A percentile compares a stretch with the other conserved stretches of the same genome.
Evolutionary conservation across 1,139 yeast species (phyloP).

Genomic region (Diutina neorugosa): DNA sequence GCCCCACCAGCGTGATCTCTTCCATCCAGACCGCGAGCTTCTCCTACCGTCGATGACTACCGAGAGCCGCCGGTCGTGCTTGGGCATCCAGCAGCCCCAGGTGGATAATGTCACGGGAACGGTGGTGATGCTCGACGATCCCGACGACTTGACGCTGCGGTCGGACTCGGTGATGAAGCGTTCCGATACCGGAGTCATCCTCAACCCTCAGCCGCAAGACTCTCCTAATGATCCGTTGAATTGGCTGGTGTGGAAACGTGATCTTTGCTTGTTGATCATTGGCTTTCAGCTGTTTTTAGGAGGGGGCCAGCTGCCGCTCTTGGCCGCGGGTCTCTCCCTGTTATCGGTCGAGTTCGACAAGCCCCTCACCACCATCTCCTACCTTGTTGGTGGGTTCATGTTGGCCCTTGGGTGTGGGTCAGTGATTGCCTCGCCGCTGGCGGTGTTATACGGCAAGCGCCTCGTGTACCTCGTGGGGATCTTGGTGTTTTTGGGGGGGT

Average conservation of each 20-base stretch:
- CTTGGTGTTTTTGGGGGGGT: slow-evolving; percentile 37
- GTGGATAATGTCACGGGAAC: slow-evolving; percentile 34
- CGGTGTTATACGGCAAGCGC: slow-evolving; percentile 50
- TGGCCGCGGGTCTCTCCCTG: slow-evolving; percentile 43
- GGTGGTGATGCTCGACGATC: slow-evolving; percentile 24
- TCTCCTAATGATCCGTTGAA: slow-evolving; percentile 68
- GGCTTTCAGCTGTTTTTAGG: slow-evolving; percentile 51
- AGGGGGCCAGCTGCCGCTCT: slow-evolving; percentile 52
- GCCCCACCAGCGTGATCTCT: neutral
- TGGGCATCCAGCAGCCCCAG: neutral
- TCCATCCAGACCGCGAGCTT: neutral
- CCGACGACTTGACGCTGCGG: slow-evolving; percentile 8
- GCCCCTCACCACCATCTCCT: slow-evolving; percentile 32
- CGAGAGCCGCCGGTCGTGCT: neutral
- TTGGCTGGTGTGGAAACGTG: slow-evolving; percentile 55
- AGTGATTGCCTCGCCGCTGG: slow-evolving; percentile 45
- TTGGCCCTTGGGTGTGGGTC: slow-evolving; percentile 48
- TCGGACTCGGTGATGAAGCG: slow-evolving; percentile 19
- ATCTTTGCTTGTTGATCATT: slow-evolving; percentile 37
- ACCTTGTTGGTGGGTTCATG: slow-evolving; percentile 51
- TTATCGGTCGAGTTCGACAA: slow-evolving; percentile 32
- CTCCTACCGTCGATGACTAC: neutral
- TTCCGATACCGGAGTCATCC: slow-evolving; percentile 40
- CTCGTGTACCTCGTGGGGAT: slow-evolving; percentile 40
- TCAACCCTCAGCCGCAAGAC: slow-evolving; percentile 67